Evolutionary conservation across 306 rosid species (phyloP).

Genomic region (Trichosanthes truncata): DNA sequence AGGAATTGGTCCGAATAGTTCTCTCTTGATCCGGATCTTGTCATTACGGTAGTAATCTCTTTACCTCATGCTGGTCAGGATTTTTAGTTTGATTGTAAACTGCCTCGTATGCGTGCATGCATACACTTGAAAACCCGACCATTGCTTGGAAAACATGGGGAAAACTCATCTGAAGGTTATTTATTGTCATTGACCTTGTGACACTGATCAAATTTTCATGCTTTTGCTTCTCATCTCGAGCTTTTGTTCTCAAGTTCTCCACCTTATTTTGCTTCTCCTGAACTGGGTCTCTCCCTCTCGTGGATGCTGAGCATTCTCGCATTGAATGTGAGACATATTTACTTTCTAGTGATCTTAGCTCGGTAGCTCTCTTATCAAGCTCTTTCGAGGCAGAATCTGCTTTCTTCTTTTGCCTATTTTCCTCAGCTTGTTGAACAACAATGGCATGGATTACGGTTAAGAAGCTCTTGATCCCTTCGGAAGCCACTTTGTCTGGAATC

Average conservation of each 20-base stretch:
- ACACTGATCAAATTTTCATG: conserved; percentile 68
- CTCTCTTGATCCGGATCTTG: background rate
- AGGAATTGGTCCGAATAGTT: background rate
- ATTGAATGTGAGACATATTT: conserved; percentile 61
- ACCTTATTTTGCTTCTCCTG: conserved; percentile 64
- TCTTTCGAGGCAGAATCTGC: conserved; percentile 63
- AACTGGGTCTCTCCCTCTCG: conserved; percentile 42
- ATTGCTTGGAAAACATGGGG: conserved; percentile 91
- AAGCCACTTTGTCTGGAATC: conserved; percentile 80
- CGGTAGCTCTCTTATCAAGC: conserved; percentile 66
- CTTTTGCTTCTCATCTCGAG: conserved; percentile 76
- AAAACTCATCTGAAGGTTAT: conserved; percentile 88
- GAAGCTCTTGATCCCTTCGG: conserved; percentile 89
- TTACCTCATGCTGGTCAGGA: conserved; percentile 45
- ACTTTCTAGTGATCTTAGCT: conserved; percentile 62
- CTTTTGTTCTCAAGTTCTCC: conserved; percentile 49
- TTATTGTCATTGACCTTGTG: conserved; percentile 80
- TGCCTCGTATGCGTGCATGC: conserved; percentile 68
- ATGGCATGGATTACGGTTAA: conserved; percentile 76
- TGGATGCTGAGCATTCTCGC: conserved; percentile 24
- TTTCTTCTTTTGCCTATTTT: conserved; percentile 65
- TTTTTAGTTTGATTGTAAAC: conserved; percentile 70
- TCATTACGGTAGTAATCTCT: conserved; percentile 37
- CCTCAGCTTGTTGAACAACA: conserved; percentile 80
- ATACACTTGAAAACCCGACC: conserved; percentile 92